Evolutionary conservation across 2,329 filamentous ascomycete genomes (phyloP), one percentile per base, ranked within the genome.

Genomic region (Ophiostoma fasciatum): DNA sequence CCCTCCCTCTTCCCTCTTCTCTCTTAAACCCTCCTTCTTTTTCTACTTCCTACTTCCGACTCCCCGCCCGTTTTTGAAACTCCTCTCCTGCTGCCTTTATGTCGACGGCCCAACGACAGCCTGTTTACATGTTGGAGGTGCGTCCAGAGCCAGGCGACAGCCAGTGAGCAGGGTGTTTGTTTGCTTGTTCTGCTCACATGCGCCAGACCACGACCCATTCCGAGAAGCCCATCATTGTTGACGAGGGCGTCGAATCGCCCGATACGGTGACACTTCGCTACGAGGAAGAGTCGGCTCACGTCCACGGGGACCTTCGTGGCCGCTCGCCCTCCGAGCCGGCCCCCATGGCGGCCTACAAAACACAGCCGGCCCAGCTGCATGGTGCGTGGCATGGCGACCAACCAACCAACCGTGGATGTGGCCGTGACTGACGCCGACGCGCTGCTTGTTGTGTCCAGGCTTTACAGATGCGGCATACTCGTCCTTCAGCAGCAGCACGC

Each of bases 301-400:
- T 58, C 45, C 65, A 62, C 61, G 64, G 65, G 56, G 62, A 60
- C 57, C 61, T 61, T 56, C 58, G 57, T 50, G 62, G 64, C 66
- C 73, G 65, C 60, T 73, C 62, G 60, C 64, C 67, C 54, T 64
- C 55, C 55, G 57, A 61, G 55, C 57, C 75, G 51, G 62, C 82
- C 61, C 75, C 79, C 60, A 87, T 87, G 80, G 79, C 82, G 58
- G 78, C 78, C 60, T 87, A 84, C 67, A 93, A 92, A 61, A 61
- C 74, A 40, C 74, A 80, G 57, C 67, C 76, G 59, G 68, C 78
- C 57, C 79, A 78, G 57, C 71, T 87, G 63, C 80, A 88, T 61
- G 81, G 85, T 92, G 65, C 63, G 83, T 77, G 4, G 6, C 23
- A 10, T 7, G n/a, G n/a, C n/a, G n/a, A n/a, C n/a, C n/a, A n/a